Conservation (phyloP, 805 yeast genomes). For the Teunomyces panamensis region DNA sequence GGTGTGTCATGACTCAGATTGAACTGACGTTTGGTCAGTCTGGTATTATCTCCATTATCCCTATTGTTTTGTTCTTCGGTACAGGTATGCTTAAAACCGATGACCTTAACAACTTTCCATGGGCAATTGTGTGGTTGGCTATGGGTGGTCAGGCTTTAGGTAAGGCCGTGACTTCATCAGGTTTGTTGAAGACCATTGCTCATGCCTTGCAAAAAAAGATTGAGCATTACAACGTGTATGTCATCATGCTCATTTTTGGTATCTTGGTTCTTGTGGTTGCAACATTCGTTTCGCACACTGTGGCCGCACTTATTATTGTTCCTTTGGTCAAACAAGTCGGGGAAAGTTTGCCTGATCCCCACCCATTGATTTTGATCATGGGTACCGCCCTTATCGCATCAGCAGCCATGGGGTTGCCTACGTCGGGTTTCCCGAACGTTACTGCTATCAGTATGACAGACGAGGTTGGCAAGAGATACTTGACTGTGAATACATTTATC, state of each 20-base stretch:
- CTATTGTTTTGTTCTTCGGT: slow-evolving; percentile 48
- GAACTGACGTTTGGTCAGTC: slow-evolving; percentile 45
- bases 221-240: slow-evolving; percentile 41
- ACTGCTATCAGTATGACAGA: slow-evolving; percentile 95
- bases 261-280: slow-evolving; percentile 79
- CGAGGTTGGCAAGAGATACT: slow-evolving; percentile 85
- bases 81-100: slow-evolving; percentile 47
- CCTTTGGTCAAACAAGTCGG: slow-evolving; percentile 93
- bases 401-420: slow-evolving; percentile 96
- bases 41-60: slow-evolving; percentile 48
- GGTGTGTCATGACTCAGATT: slow-evolving; percentile 47
- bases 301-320: slow-evolving; percentile 88
- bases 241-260: slow-evolving; percentile 55
- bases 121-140: slow-evolving; percentile 53
- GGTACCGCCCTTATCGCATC: slow-evolving; percentile 71
- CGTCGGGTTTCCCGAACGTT: slow-evolving; percentile 96
- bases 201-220: slow-evolving; percentile 41
- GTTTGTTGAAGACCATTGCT: slow-evolving; percentile 46
- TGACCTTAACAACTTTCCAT: slow-evolving; percentile 51
- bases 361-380: slow-evolving; percentile 78
- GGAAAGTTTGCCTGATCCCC: slow-evolving; percentile 68
- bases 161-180: slow-evolving; percentile 49
- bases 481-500: slow-evolving; percentile 83
- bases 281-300: slow-evolving; percentile 95
- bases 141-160: slow-evolving; percentile 58